phyloP scores from a whole-genome alignment of 345 rosid genomes.

The Lepidium aucheri region DNA sequence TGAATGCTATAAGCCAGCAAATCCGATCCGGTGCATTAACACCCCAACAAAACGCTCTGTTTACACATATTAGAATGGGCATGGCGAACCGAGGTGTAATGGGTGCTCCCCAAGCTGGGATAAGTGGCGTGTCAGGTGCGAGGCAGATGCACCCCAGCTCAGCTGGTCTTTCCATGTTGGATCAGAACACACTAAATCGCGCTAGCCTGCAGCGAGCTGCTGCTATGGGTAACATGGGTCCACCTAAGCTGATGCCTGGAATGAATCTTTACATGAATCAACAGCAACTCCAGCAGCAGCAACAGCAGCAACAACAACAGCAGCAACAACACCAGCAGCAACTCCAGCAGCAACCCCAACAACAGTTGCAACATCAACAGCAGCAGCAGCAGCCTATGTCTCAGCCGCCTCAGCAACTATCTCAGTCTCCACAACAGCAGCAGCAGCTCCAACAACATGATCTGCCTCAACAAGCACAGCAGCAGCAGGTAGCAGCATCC shows the following conservation, averaged over 20 bases:
- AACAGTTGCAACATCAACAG: constrained; percentile 34
- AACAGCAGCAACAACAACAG: constrained; percentile 16
- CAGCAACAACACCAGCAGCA: constrained; percentile 27
- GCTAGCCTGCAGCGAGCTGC: constrained; percentile 54
- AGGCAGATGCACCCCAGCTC: constrained; percentile 63
- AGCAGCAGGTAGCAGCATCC: constrained; percentile 47
- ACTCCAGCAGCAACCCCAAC: constrained; percentile 16
- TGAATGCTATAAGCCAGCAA: constrained; percentile 53
- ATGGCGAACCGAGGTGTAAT: constrained; percentile 26
- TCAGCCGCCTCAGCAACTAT: constrained; percentile 22
- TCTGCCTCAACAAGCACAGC: constrained; percentile 36
- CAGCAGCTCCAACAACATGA: constrained; percentile 23
- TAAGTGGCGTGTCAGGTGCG: constrained; percentile 54
- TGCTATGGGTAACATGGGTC: constrained; percentile 74
- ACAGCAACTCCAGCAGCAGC: constrained; percentile 55
- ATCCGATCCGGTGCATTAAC: constrained; percentile 41
- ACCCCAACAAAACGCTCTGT: constrained; percentile 24
- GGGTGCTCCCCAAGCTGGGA: constrained; percentile 57
- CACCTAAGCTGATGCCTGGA: constrained; percentile 69
- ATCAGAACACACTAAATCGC: constrained; percentile 45
- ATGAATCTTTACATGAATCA: constrained; percentile 58
- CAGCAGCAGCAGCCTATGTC: constrained; percentile 36
- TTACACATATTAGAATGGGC: constrained; percentile 32
- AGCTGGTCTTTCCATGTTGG: constrained; percentile 53
- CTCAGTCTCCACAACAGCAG: constrained; percentile 35